Evolutionary conservation across 108 stramenopile species (phyloP).

Genomic region (Cyclotella sp.): DNA sequence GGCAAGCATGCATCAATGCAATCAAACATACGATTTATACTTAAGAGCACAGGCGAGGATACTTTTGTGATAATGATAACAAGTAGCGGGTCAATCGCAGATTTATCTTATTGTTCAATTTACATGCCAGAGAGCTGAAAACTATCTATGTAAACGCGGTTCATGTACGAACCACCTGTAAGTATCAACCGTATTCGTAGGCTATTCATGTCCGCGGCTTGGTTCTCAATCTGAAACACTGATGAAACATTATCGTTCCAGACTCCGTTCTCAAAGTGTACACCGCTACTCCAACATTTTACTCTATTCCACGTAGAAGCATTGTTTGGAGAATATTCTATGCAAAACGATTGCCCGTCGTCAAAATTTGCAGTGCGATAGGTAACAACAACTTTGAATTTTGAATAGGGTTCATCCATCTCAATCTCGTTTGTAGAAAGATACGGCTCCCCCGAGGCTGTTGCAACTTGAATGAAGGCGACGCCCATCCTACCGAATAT

Average conservation of each 20-base stretch:
- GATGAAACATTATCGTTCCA: constrained; percentile 17
- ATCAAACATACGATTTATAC: too few relatives aligned
- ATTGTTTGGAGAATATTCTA: constrained; percentile 6
- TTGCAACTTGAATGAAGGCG: constrained; percentile 1
- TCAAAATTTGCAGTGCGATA: background rate
- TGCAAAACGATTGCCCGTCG: constrained; percentile 4
- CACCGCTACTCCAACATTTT: constrained; percentile 20
- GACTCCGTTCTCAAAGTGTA: constrained; percentile 10
- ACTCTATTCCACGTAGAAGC: constrained; percentile 2
- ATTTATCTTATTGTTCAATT: too few relatives aligned
- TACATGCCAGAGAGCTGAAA: background rate
- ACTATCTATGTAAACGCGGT: background rate
- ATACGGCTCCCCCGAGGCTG: background rate
- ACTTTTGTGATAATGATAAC: too few relatives aligned
- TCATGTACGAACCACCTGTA: background rate
- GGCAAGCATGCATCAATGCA: too few relatives aligned
- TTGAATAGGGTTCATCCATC: background rate
- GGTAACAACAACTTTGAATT: background rate
- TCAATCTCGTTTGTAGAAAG: background rate
- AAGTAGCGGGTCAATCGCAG: too few relatives aligned
- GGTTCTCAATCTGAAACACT: background rate
- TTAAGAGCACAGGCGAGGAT: too few relatives aligned
- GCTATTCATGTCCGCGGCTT: background rate
- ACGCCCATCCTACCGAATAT: constrained; percentile 29
- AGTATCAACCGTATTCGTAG: background rate